Base-by-base conservation (phyloP, 139 green algal genomes). In the Pycnococcus provasolii region DNA sequence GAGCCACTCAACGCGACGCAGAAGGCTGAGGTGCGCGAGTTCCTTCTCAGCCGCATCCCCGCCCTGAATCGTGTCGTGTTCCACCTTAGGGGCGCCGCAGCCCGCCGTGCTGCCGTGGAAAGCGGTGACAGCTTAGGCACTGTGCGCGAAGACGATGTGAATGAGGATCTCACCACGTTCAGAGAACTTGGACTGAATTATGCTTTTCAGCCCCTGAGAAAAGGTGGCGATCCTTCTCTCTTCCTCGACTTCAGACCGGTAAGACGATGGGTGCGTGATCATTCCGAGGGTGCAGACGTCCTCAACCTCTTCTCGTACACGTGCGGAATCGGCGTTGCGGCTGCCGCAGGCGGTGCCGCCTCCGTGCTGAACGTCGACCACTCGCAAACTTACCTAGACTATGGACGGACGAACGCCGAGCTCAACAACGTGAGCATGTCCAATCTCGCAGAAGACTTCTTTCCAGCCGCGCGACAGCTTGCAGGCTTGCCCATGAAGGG, bases 281-380 rank as follows among this genome's bases (percentile, higher is more conserved):
- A 66, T 9, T 11, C 26, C 7, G 9, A 11, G 60, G 60, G n/a
- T 7, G 26, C 58, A 41, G 39, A 8, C 5, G 62, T 68, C 43
- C 43, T 71, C 42, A 71, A 71, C 65, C 8, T 42, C 39, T 71
- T 71, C 51, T 13, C 65, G 3, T 71, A 71, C 65, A 71, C 65
- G 42, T 71, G 65, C 65, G 65, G 65, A 39, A 26, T n/a, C 51
- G 65, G 65, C 43, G 53, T 71, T 4, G 65, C 41, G 2, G 65
- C 65, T 4, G 15, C 39, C 15, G 41, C 43, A 15, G 65, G 46
- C 2, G 65, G 65, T 4, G 65, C 65, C 37, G 4, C 8, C 3
- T 4, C 2, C 15, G 65, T 71, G n/a, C 7, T 63, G 53, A 71
- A 71, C 51, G 37, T 45, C 4, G 65, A 71, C 54, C 65, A 71